A percentile compares a stretch with the other conserved stretches of the same genome.
phyloP scores from a whole-genome alignment of 2,329 filamentous ascomycete species.

The Amesomyces nigricolor region DNA sequence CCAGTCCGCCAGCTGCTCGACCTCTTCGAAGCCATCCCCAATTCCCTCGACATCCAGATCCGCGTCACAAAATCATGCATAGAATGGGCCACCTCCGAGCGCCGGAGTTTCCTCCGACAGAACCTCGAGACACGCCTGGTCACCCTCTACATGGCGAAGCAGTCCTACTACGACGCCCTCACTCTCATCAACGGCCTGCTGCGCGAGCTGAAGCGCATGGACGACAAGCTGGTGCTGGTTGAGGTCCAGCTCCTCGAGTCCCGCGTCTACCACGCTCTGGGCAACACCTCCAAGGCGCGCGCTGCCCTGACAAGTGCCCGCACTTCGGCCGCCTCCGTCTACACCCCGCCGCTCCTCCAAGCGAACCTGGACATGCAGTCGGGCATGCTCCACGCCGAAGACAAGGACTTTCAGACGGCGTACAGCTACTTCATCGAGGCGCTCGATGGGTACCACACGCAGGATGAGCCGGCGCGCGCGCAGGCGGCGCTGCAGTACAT shows the following conservation, averaged over 20 bases:
- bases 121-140: slow-evolving; percentile 96
- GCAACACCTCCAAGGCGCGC: slow-evolving; percentile 92
- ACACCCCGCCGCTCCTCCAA: slow-evolving; percentile 91
- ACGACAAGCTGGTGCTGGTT: slow-evolving; percentile 96
- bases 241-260: slow-evolving; percentile 98
- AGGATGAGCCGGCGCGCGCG: slow-evolving; percentile 83
- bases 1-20: slow-evolving; percentile 93
- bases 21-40: slow-evolving; percentile 87
- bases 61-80: slow-evolving; percentile 97
- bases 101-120: slow-evolving; percentile 92
- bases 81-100: slow-evolving; percentile 95
- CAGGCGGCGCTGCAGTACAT: slow-evolving; percentile 98
- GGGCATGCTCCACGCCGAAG: slow-evolving; percentile 96
- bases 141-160: slow-evolving; percentile 90
- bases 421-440: slow-evolving; percentile 99
- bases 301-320: slow-evolving; percentile 90
- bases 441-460: slow-evolving; percentile 89
- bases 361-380: slow-evolving; percentile 98
- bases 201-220: slow-evolving; percentile 92
- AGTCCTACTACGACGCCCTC: slow-evolving; percentile 94
- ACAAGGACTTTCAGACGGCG: slow-evolving; percentile 97
- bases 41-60: slow-evolving; percentile 91
- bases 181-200: slow-evolving; percentile 94
- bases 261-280: slow-evolving; percentile 91
- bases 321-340: slow-evolving; percentile 93